Evolutionary conservation across 2,329 filamentous ascomycete genomes (phyloP).

Genomic region (Cladosporium sp.): DNA sequence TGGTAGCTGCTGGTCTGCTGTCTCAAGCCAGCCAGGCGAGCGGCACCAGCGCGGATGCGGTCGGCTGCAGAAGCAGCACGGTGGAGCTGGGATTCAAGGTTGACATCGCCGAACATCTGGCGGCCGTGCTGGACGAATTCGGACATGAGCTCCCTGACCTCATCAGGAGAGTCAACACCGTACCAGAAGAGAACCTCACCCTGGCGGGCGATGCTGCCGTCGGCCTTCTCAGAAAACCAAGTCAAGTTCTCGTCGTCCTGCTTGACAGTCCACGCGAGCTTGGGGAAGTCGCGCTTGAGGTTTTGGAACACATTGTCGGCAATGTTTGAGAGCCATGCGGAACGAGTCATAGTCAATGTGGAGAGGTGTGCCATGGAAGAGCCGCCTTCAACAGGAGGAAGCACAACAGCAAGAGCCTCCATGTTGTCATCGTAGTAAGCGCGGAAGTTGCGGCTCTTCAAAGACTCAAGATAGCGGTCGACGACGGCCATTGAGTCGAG

Average conservation of each 20-base stretch:
- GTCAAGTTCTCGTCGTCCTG: constrained; percentile 94
- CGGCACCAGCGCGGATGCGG: constrained; percentile 53
- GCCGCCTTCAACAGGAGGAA: constrained; percentile 68
- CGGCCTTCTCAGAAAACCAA: constrained; percentile 97
- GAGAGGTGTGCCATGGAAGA: constrained; percentile 79
- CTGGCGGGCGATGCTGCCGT: constrained; percentile 77
- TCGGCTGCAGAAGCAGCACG: constrained; percentile 72
- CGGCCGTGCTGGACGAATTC: constrained; percentile 82
- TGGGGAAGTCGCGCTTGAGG: constrained; percentile 90
- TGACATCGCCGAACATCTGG: constrained; percentile 85
- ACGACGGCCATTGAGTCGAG: constrained; percentile 81
- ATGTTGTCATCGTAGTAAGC: constrained; percentile 93
- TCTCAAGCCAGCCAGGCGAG: constrained; percentile 44
- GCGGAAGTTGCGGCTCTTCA: constrained; percentile 78
- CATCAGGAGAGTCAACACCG: constrained; percentile 77
- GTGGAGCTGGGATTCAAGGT: constrained; percentile 82
- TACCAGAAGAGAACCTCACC: constrained; percentile 97
- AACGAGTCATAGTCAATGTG: constrained; percentile 89
- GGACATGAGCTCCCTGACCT: constrained; percentile 79
- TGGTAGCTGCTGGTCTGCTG: constrained; percentile 71
- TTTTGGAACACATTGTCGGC: constrained; percentile 93
- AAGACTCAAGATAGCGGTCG: constrained; percentile 79
- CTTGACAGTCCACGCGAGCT: constrained; percentile 94
- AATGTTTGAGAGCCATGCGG: constrained; percentile 91
- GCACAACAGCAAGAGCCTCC: constrained; percentile 87